Percentiles rank a stretch among this genome's conserved stretches.
These are phyloP conservation scores for Vitis vinifera DNA, from an alignment of 164 flowering plant genomes.

Conservation along the genomic window DNA sequence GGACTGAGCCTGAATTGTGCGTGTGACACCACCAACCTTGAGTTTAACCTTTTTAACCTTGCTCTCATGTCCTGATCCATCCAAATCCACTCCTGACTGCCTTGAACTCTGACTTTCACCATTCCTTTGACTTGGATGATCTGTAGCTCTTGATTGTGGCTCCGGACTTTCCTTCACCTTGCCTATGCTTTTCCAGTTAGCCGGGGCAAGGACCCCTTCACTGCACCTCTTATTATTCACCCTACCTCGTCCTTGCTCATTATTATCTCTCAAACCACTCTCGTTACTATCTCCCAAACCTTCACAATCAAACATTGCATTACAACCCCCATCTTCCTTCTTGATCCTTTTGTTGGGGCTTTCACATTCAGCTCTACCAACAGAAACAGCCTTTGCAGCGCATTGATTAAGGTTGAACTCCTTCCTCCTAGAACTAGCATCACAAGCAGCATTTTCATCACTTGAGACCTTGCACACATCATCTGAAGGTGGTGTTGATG, in stretches of 20 bases:
- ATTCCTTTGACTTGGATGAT: constrained; percentile 17
- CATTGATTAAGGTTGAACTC: constrained; percentile 54
- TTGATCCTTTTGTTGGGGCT: constrained; percentile 21
- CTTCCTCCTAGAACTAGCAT: constrained; percentile 37
- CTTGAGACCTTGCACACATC: constrained; percentile 53
- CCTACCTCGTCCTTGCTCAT: constrained; percentile 29
- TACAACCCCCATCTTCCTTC: constrained; percentile 33
- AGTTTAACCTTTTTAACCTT: constrained; percentile 81
- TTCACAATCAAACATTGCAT: constrained; percentile 6
- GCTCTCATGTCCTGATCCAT: constrained; percentile 45
- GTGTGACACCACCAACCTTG: constrained; percentile 80
- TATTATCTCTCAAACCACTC: constrained; percentile 7
- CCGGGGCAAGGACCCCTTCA: constrained; percentile 71
- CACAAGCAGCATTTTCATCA: constrained; percentile 47
- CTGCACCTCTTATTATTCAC: constrained; percentile 36
- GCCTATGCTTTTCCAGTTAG: constrained; percentile 48
- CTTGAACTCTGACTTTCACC: constrained; percentile 28
- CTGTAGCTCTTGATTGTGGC: constrained; percentile 21
- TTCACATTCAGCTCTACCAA: constrained; percentile 34
- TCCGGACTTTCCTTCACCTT: constrained; percentile 30
- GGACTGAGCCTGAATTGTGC: constrained; percentile 65
- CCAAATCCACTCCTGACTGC: constrained; percentile 20
- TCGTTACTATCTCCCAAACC: too few species aligned
- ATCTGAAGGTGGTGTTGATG: constrained; percentile 52
- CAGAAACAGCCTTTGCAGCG: constrained; percentile 26